Evolutionary conservation across 306 rosid genomes (phyloP), one percentile per base, ranked within the genome.

Genomic region (Rosa rugosa): DNA sequence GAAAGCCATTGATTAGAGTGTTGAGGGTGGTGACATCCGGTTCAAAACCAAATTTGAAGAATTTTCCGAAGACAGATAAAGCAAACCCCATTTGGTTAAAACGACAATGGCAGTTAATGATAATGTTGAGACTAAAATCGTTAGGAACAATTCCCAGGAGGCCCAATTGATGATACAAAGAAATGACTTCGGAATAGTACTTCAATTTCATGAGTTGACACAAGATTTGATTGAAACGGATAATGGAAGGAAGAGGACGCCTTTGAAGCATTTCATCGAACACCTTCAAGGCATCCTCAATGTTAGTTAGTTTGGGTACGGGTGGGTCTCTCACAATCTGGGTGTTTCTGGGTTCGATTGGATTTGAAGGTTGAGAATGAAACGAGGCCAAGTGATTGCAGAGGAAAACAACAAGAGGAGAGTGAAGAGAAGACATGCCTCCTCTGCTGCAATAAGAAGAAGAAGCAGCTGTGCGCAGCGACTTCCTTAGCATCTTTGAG

Each of bases 71-170:
- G 4, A 57, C 63, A 22, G 13, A 81, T 38, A 50, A 38, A 63
- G 63, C 50, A 12, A 57, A 57, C 13, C 23, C 60, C 13, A 31
- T 31, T 8, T 57, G 63, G 25, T 57, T 57, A 14, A 60, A 16
- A 10, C 20, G 85, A 56, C 85, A 82, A 2, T 78, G 82, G 57
- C 84, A 87, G 7, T 87, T 85, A 50, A 79, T 63, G 17, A 75
- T 40, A 41, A 87, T 85, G 47, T 69, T 83, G 63, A 87, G 59
- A 60, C 36, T 20, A 68, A 60, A 87, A 1, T 44, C 68, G 74
- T 81, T 67, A 5, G 77, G 54, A 0, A 10, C 11, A 31, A 71
- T 18, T 8, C 82, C 81, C 0, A 18, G 25, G 6, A 53, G 44
- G 9, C 72, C 72, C 53, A 84, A 51, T 69, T 72, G 81, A 22